A percentile compares a stretch with the other conserved stretches of the same genome.
Conservation (phyloP, 1,284 basidiomycete genomes). For the Ceratobasidium sp. region DNA sequence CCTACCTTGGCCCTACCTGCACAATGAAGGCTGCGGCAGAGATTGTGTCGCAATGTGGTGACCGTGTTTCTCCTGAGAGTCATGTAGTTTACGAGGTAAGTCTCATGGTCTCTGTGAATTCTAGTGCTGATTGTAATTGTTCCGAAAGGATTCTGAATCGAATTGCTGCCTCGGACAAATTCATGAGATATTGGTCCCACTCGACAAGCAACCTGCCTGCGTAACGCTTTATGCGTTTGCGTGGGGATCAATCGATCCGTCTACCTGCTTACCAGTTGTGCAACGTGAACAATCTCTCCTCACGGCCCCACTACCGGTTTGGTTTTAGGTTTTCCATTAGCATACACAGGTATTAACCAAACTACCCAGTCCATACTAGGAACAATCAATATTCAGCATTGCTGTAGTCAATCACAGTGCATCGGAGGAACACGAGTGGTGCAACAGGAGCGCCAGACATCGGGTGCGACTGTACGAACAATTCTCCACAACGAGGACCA, state of each 20-base stretch:
- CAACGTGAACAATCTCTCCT: background rate
- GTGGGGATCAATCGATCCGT: background rate
- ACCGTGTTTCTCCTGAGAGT: no score
- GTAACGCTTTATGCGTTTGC: background rate
- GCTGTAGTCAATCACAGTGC: background rate
- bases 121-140: background rate
- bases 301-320: background rate
- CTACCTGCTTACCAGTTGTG: background rate
- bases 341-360: background rate
- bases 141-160: background rate
- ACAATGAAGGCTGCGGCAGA: no score
- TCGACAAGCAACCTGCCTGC: background rate
- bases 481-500: background rate
- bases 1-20: no score
- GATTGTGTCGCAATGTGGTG: no score
- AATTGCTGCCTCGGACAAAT: background rate
- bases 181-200: background rate
- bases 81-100: no score
- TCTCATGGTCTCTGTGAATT: background rate
- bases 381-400: slow-evolving; percentile 6
- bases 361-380: background rate
- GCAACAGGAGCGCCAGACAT: slow-evolving; percentile 6
- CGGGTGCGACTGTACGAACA: background rate
- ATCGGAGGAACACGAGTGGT: background rate
- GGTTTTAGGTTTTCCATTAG: background rate